phyloP scores from a whole-genome alignment of 2,329 filamentous ascomycete species.

The Aureobasidium vineae region DNA sequence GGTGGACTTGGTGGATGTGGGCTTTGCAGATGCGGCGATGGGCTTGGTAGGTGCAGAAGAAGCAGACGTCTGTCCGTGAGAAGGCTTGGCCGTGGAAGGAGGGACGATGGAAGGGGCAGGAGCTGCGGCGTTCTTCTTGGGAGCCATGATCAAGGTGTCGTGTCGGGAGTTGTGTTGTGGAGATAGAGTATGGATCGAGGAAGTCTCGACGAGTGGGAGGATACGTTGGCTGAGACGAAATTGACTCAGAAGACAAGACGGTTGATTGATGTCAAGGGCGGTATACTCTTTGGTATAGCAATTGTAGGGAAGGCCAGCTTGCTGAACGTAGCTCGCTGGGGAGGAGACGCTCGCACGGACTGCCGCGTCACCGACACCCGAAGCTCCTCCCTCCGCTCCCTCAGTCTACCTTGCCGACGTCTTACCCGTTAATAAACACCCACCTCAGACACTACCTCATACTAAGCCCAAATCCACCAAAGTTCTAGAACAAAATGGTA shows the following conservation, averaged over 20 bases:
- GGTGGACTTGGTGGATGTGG: constrained; percentile 29
- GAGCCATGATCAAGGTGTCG: constrained; percentile 33
- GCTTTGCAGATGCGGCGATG: constrained; percentile 31
- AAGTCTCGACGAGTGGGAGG: too few relatives aligned
- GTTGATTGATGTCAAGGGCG: neutral
- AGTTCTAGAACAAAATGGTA: constrained; percentile 23
- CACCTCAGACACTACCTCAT: neutral
- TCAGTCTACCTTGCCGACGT: neutral
- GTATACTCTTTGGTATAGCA: neutral
- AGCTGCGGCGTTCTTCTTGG: constrained; percentile 33
- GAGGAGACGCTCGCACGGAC: neutral
- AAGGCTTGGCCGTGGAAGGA: constrained; percentile 32
- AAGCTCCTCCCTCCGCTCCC: neutral
- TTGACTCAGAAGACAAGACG: neutral
- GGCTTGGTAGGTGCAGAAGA: constrained; percentile 32
- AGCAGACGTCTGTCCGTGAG: constrained; percentile 31
- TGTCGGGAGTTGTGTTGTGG: neutral
- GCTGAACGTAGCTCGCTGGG: neutral
- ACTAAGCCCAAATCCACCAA: too few relatives aligned
- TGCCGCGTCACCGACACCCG: constrained; percentile 5
- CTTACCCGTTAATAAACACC: neutral
- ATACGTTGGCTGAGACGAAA: too few relatives aligned
- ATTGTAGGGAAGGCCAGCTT: constrained; percentile 7
- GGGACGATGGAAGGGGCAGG: constrained; percentile 33
- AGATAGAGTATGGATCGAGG: too few relatives aligned